Base-by-base conservation (phyloP, 1,139 yeast genomes). In the Magnusiomyces ingens region DNA sequence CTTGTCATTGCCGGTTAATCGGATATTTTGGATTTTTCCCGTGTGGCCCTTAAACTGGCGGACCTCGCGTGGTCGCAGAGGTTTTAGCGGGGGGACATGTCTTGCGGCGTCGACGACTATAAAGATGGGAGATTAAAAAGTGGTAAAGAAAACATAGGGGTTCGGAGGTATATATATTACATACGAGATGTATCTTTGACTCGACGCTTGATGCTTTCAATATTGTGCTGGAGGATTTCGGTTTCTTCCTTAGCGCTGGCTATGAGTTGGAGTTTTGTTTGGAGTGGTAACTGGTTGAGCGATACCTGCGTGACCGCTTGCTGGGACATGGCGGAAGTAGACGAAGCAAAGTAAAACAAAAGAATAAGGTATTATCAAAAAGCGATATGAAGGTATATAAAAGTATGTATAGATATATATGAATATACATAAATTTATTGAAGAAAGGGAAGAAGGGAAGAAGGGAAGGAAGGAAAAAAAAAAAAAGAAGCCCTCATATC, bases 1-100 rank as follows among this genome's bases (percentile, higher is more conserved):
- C 44, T 72, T 68, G 15, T 87, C 79, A 62, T 85, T 84, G 0
- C 72, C 65, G 51, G 83, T 77, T 93, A 96, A 86, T 52, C 80
- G 75, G 59, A 86, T 72, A 57, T 81, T 81, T 17, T 83, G 77
- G 21, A 90, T 78, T 65, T 90, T 88, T 62, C 83, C 85, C 59
- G 78, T 80, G 66, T 90, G 97, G 0, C 96, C 96, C 57, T 72
- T 76, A 50, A 86, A 72, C 0, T 79, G 40, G 36, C 26, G 21
- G 21, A 26, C 26, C 6, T 35, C 43, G n/a, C 17, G 15, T 3
- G 26, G 45, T 50, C 17, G 15, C 12, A 15, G 19, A 17, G 22
- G 41, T 22, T 15, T 10, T 11, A 35, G n/a, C 48, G 40, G 46
- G 29, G 54, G 38, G 51, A 53, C 49, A 53, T 57, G 51, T 56